phyloP scores from a whole-genome alignment of 139 green algal genomes.

The Tetratostichococcus sp. region DNA sequence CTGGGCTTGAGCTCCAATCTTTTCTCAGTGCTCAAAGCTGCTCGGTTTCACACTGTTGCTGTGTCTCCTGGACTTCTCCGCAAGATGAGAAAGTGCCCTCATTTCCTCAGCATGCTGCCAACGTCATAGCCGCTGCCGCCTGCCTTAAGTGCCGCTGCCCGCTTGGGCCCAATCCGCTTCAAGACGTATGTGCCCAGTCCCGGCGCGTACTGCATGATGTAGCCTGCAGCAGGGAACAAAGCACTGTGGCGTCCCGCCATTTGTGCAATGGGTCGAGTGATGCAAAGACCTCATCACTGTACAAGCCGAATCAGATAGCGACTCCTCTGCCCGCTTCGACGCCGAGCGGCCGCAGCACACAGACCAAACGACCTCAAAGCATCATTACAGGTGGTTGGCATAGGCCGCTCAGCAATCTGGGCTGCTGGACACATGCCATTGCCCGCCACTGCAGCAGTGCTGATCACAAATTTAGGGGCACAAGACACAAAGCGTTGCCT shows the following conservation, averaged over 20 bases:
- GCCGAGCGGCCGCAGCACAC: too few species aligned
- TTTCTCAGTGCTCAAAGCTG: too few species aligned
- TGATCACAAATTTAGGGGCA: too few species aligned
- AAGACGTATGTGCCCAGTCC: slow-evolving; percentile 52
- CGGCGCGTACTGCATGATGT: slow-evolving; percentile 58
- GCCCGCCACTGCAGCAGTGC: too few species aligned
- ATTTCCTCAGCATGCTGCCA: slow-evolving; percentile 18
- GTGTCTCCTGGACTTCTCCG: too few species aligned
- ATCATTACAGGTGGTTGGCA: background rate
- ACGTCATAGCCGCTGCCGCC: slow-evolving; percentile 63
- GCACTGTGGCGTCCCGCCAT: background rate
- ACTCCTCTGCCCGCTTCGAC: too few species aligned
- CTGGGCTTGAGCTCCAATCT: too few species aligned
- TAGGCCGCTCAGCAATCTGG: background rate
- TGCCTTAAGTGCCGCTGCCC: slow-evolving; percentile 46
- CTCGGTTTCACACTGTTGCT: too few species aligned
- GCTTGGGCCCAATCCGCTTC: slow-evolving; percentile 61
- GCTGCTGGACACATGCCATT: too few species aligned
- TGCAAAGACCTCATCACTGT: background rate
- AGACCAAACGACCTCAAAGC: background rate
- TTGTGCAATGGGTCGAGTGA: background rate
- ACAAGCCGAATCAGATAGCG: background rate
- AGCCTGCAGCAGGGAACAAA: slow-evolving; percentile 20
- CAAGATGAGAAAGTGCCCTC: too few species aligned
- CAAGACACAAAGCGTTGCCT: too few species aligned